Conservation (phyloP, 305 asterid species). For the Fraxinus platypoda region DNA sequence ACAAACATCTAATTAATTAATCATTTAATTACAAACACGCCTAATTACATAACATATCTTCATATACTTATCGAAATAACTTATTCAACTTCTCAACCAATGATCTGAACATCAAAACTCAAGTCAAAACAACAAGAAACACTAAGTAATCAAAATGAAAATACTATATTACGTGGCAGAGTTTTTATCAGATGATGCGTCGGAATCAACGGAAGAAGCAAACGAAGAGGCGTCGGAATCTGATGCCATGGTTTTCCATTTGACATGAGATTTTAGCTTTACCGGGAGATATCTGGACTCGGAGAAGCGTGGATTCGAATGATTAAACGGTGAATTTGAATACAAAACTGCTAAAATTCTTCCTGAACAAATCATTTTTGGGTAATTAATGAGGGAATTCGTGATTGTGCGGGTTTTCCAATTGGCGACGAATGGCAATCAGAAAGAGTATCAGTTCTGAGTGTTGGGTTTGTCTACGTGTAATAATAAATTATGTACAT, state of each 20-base stretch:
- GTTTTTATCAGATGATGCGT: slow-evolving; percentile 41
- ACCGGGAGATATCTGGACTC: slow-evolving; percentile 32
- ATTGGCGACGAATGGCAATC: slow-evolving; percentile 20
- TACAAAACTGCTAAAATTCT: slow-evolving; percentile 41
- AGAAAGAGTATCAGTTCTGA: slow-evolving; percentile 1
- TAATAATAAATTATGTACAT: too few species aligned
- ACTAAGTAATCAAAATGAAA: neutral
- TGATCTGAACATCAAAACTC: neutral
- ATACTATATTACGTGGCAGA: slow-evolving; percentile 38
- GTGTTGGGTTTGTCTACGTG: neutral
- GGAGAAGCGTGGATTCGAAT: slow-evolving; percentile 15
- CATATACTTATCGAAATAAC: neutral
- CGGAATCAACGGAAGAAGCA: slow-evolving; percentile 42
- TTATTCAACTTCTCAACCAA: neutral
- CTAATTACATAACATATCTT: neutral
- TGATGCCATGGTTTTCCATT: slow-evolving; percentile 54
- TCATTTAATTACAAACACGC: neutral
- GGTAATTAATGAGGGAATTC: neutral
- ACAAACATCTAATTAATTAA: neutral
- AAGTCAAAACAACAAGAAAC: too few species aligned
- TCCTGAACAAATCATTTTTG: slow-evolving; percentile 49
- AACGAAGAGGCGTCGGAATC: slow-evolving; percentile 56
- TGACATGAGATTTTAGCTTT: slow-evolving; percentile 33
- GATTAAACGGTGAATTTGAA: slow-evolving; percentile 31
- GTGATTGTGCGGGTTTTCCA: neutral